These are phyloP conservation scores for Mitragyna speciosa DNA, from an alignment of 257 asterid species.

Conservation along the genomic window DNA sequence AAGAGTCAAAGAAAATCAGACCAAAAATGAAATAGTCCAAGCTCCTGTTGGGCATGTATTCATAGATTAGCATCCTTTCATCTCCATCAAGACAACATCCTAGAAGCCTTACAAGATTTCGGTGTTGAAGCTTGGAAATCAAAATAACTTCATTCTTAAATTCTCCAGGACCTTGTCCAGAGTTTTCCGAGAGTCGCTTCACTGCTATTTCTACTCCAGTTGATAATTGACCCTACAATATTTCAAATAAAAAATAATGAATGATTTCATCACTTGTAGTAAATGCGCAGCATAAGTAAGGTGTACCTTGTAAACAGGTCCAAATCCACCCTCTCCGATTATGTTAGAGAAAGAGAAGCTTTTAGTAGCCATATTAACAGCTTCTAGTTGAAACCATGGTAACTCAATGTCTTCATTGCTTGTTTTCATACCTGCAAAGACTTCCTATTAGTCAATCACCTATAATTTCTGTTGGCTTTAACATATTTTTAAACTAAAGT, in stretches of 20 bases:
- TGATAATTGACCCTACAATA: conserved; percentile 33
- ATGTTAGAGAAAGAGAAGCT: conserved; percentile 35
- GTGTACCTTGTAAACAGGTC: conserved; percentile 47
- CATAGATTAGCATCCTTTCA: conserved; percentile 45
- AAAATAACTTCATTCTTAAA: conserved; percentile 21
- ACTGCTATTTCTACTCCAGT: conserved; percentile 40
- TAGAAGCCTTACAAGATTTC: conserved; percentile 41
- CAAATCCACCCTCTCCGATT: conserved; percentile 51
- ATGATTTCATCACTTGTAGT: background rate
- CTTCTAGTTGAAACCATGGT: conserved; percentile 30
- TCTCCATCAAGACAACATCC: conserved; percentile 41
- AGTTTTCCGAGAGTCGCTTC: conserved; percentile 41
- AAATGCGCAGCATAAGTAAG: background rate
- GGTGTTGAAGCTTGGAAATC: conserved; percentile 50
- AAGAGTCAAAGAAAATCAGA: conserved; percentile 6
- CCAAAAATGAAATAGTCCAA: conserved; percentile 41
- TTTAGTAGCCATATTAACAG: conserved; percentile 34
- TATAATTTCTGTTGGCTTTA: background rate
- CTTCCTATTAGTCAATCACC: background rate
- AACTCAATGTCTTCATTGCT: conserved; percentile 28
- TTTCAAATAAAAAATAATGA: background rate
- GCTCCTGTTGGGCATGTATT: conserved; percentile 39
- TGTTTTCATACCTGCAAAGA: conserved; percentile 7
- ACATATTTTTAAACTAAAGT: background rate
- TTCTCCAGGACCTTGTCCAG: conserved; percentile 40